A percentile compares a stretch with the other conserved stretches of the same genome.
These are phyloP conservation scores for Fusarium vanettenii DNA, from an alignment of 2,329 filamentous ascomycete genomes.

Conservation along the genomic window DNA sequence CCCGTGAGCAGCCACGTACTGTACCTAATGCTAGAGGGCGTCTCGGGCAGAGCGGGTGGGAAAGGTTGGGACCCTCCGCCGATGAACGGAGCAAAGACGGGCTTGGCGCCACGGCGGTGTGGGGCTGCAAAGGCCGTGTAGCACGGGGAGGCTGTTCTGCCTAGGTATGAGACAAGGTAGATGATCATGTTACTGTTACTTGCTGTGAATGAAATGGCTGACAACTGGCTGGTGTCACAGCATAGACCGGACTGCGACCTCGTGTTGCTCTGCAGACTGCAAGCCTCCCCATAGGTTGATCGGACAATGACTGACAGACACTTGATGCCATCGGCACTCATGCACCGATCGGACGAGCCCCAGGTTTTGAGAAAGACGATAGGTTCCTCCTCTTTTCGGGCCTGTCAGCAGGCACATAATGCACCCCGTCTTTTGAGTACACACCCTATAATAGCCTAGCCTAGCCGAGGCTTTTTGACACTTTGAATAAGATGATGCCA, in stretches of 20 bases:
- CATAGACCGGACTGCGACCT: background rate
- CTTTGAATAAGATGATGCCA: slow-evolving; percentile 4
- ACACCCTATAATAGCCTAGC: background rate
- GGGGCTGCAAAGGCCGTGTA: slow-evolving; percentile 5
- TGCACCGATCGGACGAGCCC: slow-evolving; percentile 4
- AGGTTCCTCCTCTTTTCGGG: background rate
- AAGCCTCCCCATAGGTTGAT: background rate
- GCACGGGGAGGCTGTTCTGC: background rate
- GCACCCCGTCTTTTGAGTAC: background rate
- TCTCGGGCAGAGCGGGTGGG: slow-evolving; percentile 7
- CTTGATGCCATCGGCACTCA: background rate
- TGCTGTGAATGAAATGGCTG: background rate
- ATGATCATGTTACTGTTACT: background rate
- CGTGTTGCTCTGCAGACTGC: background rate
- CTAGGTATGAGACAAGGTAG: background rate
- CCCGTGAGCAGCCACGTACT: slow-evolving; percentile 10
- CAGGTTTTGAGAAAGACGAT: background rate
- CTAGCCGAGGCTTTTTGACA: background rate
- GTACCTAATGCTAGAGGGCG: background rate
- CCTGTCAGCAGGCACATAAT: background rate
- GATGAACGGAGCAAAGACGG: slow-evolving; percentile 23
- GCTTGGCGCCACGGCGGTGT: slow-evolving; percentile 29
- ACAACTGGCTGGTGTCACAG: background rate
- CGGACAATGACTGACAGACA: background rate
- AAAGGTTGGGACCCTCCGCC: slow-evolving; percentile 1